phyloP scores from a whole-genome alignment of 495 filamentous ascomycete species.

The Staphylotrichum longicolle region DNA sequence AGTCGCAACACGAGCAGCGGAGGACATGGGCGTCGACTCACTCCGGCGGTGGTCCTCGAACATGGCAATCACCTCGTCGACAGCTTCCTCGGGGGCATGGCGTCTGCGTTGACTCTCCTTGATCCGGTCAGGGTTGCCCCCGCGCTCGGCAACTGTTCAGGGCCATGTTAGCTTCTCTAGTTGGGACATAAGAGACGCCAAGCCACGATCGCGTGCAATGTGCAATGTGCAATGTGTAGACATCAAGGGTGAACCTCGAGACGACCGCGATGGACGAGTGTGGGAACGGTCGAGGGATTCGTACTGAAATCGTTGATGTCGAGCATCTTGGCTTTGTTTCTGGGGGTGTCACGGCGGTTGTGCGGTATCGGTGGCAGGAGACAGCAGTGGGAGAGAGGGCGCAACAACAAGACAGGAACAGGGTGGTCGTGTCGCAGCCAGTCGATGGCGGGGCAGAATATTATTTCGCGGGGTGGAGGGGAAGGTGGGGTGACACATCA shows the following conservation, averaged over 20 bases:
- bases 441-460: conserved; percentile 36
- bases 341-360: no score
- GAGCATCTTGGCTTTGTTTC: conserved; percentile 29
- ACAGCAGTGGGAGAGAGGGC: no score
- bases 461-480: conserved; percentile 36
- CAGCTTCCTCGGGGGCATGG: conserved; percentile 71
- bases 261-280: no score
- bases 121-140: conserved; percentile 84
- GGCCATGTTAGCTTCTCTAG: conserved; percentile 72
- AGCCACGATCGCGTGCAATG: conserved; percentile 12
- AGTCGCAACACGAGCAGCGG: not conserved
- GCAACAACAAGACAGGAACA: not conserved
- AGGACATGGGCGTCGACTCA: conserved; percentile 45
- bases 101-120: conserved; percentile 83
- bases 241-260: no score
- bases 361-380: no score
- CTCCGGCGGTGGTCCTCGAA: conserved; percentile 81
- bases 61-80: conserved; percentile 85
- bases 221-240: not conserved
- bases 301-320: conserved; percentile 44
- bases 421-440: conserved; percentile 24
- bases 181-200: not conserved
- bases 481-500: conserved; percentile 30
- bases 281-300: not conserved
- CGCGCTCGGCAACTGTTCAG: conserved; percentile 69